Evolutionary conservation across 1,284 basidiomycete genomes (phyloP), one percentile per base, ranked within the genome.

Genomic region (Cryptococcus sp.): DNA sequence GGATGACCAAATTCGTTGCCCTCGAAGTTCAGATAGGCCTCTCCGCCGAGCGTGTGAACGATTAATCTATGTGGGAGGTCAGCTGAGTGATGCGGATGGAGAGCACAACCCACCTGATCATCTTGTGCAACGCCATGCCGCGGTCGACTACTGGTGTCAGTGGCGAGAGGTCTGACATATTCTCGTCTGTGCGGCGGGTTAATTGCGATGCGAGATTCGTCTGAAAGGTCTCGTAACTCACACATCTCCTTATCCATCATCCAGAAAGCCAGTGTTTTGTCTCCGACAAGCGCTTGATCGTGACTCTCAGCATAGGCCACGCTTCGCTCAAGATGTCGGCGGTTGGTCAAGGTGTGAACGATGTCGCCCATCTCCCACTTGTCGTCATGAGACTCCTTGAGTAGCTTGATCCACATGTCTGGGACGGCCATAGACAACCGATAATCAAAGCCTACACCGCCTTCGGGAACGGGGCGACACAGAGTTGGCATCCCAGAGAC

Each of bases 161-260:
- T 48, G 88, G 86, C 1, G 88, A 84, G 53, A 97, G 57, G 74
- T 95, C 90, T 23, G 92, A 96, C 95, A 99, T 99, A 80, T 93
- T 84, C 11, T 93, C 94, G 78, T 97, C 92, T 88, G 67, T 35
- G 31, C 31, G 31, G 31, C 31, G 31, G 31, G 31, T 35, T 13
- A 35, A 35, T 35, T 35, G 13, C 31, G 20, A 42, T 60, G 27
- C 41, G 27, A 22, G 25, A 35, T 39, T 20, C n/a, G 11, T 3
- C 6, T 15, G 31, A 42, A 17, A 16, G 13, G 39, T 17, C 35
- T 44, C 38, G n/a, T n/a, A n/a, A 82, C 84, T 64, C 81, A 92
- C 90, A 94, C 95, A 99, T 99, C 78, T 98, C 95, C 81, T 96
- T 95, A 80, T 99, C 95, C 95, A 99, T 99, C 56, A 99, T 80